A percentile compares a stretch with the other conserved stretches of the same genome.
These are phyloP conservation scores for Fusarium subtropicale DNA, from an alignment of 2,329 filamentous ascomycete genomes.

Conservation along the genomic window DNA sequence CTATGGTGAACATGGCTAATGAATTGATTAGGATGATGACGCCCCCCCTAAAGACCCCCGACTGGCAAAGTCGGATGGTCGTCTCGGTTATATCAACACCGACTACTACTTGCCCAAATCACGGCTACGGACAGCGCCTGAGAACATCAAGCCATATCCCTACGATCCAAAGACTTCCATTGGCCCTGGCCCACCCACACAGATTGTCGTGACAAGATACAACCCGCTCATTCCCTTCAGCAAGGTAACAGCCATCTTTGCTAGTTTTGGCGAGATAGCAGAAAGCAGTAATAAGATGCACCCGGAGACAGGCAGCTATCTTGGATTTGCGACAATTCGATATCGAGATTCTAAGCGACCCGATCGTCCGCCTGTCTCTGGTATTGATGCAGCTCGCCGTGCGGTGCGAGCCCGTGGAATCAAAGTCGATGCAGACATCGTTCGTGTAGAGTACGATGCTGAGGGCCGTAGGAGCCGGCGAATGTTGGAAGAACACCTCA, in stretches of 20 bases:
- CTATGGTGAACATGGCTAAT: slow-evolving; percentile 69
- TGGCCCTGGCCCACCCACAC: slow-evolving; percentile 87
- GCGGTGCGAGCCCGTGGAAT: slow-evolving; percentile 82
- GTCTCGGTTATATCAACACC: slow-evolving; percentile 74
- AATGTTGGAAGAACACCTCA: slow-evolving; percentile 80
- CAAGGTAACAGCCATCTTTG: slow-evolving; percentile 80
- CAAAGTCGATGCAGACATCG: slow-evolving; percentile 79
- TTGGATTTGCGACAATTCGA: slow-evolving; percentile 91
- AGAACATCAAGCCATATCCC: slow-evolving; percentile 82
- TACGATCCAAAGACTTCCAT: slow-evolving; percentile 87
- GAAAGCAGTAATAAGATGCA: slow-evolving; percentile 95
- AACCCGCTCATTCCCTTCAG: slow-evolving; percentile 87
- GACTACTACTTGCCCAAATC: slow-evolving; percentile 78
- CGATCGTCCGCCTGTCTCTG: slow-evolving; percentile 65
- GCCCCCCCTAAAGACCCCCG: slow-evolving; percentile 85
- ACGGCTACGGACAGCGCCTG: slow-evolving; percentile 77
- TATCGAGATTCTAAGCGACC: slow-evolving; percentile 78
- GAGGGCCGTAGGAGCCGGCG: slow-evolving; percentile 85
- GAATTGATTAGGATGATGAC: slow-evolving; percentile 78
- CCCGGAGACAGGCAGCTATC: slow-evolving; percentile 90
- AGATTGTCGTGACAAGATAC: slow-evolving; percentile 95
- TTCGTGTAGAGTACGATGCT: slow-evolving; percentile 89
- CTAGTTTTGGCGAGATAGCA: slow-evolving; percentile 86
- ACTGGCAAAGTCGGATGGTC: slow-evolving; percentile 72
- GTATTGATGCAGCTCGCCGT: slow-evolving; percentile 82